Percentiles rank a stretch among this genome's conserved stretches.
Conservation (phyloP, 352 stramenopile species). For the Pythium graminicola region DNA sequence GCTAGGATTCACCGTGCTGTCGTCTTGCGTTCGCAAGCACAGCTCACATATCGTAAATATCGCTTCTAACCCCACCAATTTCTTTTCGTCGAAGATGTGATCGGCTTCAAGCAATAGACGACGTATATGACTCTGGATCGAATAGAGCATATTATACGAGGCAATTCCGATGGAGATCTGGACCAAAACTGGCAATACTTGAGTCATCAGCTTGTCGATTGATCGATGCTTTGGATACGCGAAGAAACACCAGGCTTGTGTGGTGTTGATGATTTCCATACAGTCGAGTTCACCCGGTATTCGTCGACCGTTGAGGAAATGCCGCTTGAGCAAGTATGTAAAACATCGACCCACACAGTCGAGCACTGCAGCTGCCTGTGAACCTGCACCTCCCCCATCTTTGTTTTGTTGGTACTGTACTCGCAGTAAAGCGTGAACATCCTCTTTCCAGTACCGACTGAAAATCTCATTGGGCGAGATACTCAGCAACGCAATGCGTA, state of each 20-base stretch:
- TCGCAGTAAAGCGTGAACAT: conserved; percentile 42
- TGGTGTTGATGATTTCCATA: conserved; percentile 81
- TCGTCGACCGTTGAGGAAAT: conserved; percentile 35
- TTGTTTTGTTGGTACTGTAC: conserved; percentile 70
- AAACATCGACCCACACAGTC: conserved; percentile 28
- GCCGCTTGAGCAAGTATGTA: conserved; percentile 36
- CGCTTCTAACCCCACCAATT: conserved; percentile 54
- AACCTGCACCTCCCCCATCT: conserved; percentile 23
- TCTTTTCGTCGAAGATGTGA: conserved; percentile 64
- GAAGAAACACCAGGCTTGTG: conserved; percentile 75
- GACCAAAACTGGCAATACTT: conserved; percentile 40
- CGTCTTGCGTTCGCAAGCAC: background rate
- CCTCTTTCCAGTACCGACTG: conserved; percentile 63
- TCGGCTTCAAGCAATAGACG: conserved; percentile 50
- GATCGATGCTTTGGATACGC: conserved; percentile 38
- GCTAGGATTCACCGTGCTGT: background rate
- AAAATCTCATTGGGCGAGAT: conserved; percentile 61
- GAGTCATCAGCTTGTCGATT: conserved; percentile 27
- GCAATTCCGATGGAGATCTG: conserved; percentile 51
- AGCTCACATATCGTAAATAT: conserved; percentile 26
- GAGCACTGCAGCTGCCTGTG: conserved; percentile 20
- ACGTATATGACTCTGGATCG: conserved; percentile 57
- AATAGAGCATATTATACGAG: conserved; percentile 65
- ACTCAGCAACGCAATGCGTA: conserved; percentile 43
- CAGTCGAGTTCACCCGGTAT: conserved; percentile 48